Percentiles rank a stretch among this genome's conserved stretches.
phyloP scores from a whole-genome alignment of 371 early-diverging fungal genomes.

The Mucor velutinosus region DNA sequence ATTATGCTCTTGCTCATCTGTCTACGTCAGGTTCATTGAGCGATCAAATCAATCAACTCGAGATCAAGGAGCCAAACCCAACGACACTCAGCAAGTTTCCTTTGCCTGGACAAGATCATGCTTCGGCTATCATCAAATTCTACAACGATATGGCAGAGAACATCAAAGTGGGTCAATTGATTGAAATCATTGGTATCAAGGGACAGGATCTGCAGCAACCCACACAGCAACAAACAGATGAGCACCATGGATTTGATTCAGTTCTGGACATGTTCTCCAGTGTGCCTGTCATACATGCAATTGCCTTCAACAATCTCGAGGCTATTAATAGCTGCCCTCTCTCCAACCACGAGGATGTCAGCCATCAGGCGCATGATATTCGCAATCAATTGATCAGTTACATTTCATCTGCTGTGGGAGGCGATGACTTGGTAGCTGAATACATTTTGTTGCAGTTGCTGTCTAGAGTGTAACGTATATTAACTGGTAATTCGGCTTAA shows the following conservation, averaged over 20 bases:
- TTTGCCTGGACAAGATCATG: conserved; percentile 49
- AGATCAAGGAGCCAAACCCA: conserved; percentile 11
- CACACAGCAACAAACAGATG: conserved; percentile 1
- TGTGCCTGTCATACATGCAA: conserved; percentile 46
- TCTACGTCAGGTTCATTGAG: conserved; percentile 5
- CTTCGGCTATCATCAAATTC: conserved; percentile 57
- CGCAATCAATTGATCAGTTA: conserved; percentile 54
- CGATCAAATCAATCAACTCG: conserved; percentile 21
- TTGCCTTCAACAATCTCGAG: conserved; percentile 31
- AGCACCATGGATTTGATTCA: conserved; percentile 20
- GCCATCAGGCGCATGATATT: conserved; percentile 16
- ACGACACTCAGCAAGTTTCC: conserved; percentile 48
- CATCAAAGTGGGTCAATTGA: conserved; percentile 56
- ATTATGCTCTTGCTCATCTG: background rate
- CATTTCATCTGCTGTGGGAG: conserved; percentile 50
- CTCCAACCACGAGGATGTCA: background rate
- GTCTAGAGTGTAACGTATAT: conserved; percentile 56
- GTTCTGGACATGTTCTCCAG: conserved; percentile 19
- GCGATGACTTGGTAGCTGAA: conserved; percentile 62
- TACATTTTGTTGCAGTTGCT: conserved; percentile 60
- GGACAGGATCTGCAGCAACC: conserved; percentile 23
- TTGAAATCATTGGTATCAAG: conserved; percentile 63
- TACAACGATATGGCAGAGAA: conserved; percentile 40
- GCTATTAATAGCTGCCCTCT: conserved; percentile 6
- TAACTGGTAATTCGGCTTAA: background rate